phyloP scores from a whole-genome alignment of 169 alveolate genomes.

The Cryptosporidium andersoni region DNA sequence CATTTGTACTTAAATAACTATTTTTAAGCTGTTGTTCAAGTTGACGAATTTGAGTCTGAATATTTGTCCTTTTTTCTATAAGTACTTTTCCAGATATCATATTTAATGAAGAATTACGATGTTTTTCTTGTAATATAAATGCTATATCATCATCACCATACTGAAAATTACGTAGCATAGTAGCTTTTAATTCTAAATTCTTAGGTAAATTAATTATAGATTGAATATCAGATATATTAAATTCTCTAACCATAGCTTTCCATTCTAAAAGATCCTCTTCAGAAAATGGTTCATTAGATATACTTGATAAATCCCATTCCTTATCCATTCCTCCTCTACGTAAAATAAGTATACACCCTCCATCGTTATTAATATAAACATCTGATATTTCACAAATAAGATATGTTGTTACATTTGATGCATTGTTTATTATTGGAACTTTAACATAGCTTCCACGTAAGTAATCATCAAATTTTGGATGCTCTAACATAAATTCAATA shows the following conservation, averaged over 20 bases:
- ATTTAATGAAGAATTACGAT: neutral
- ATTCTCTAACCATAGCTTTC: slow-evolving; percentile 64
- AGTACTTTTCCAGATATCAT: slow-evolving; percentile 40
- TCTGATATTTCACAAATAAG: slow-evolving; percentile 49
- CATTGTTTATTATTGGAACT: slow-evolving; percentile 48
- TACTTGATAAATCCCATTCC: slow-evolving; percentile 48
- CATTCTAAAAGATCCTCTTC: slow-evolving; percentile 65
- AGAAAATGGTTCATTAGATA: slow-evolving; percentile 25
- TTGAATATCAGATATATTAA: slow-evolving; percentile 28
- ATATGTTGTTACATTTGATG: slow-evolving; percentile 34
- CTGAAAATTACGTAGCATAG: slow-evolving; percentile 15
- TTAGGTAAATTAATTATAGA: slow-evolving; percentile 28
- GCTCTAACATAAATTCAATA: slow-evolving; percentile 57
- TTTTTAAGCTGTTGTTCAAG: slow-evolving; percentile 40
- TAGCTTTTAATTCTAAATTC: slow-evolving; percentile 29
- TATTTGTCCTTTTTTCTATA: slow-evolving; percentile 52
- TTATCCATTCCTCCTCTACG: slow-evolving; percentile 69
- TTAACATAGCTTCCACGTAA: slow-evolving; percentile 60
- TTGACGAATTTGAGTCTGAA: slow-evolving; percentile 56
- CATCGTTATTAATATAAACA: slow-evolving; percentile 8
- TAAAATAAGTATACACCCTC: slow-evolving; percentile 26
- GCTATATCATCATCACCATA: slow-evolving; percentile 65
- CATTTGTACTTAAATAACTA: slow-evolving; percentile 8
- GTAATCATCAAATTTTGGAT: slow-evolving; percentile 48
- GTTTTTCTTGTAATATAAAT: slow-evolving; percentile 43